phyloP scores from a whole-genome alignment of 192 early-diverging fungal genomes.

The Umbelopsis isabellina region DNA sequence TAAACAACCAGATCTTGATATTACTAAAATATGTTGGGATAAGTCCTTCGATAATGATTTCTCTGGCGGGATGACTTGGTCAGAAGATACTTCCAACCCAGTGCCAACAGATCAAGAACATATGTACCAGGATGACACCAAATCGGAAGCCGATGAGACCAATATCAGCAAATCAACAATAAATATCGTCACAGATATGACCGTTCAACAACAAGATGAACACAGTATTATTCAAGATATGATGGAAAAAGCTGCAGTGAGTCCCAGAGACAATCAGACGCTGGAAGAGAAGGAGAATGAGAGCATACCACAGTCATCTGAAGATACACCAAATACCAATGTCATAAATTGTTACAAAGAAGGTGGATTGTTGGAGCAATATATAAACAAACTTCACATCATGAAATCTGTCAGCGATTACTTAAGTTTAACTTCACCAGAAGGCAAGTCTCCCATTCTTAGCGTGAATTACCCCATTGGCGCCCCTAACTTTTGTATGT shows the following conservation, averaged over 20 bases:
- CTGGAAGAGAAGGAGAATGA: background rate
- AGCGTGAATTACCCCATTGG: background rate
- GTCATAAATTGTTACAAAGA: background rate
- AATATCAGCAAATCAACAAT: too few species aligned
- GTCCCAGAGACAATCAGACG: slow-evolving; percentile 16
- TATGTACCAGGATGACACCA: background rate
- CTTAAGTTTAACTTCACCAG: slow-evolving; percentile 28
- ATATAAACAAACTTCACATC: slow-evolving; percentile 27
- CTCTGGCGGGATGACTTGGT: background rate
- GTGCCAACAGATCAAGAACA: background rate
- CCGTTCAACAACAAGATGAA: too few species aligned
- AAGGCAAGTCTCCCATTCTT: background rate
- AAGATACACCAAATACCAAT: background rate
- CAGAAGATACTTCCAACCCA: background rate
- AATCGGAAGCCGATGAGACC: too few species aligned
- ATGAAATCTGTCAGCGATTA: slow-evolving; percentile 29
- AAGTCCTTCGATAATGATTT: slow-evolving; percentile 15
- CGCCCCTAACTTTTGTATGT: background rate
- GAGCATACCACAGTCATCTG: background rate
- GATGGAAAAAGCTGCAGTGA: too few species aligned
- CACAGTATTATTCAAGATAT: too few species aligned
- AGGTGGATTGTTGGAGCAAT: background rate
- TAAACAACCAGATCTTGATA: background rate
- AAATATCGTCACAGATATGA: too few species aligned
- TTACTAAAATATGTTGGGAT: background rate